Conservation (phyloP, 495 filamentous ascomycete genomes). For the Gamarada debralockiae region DNA sequence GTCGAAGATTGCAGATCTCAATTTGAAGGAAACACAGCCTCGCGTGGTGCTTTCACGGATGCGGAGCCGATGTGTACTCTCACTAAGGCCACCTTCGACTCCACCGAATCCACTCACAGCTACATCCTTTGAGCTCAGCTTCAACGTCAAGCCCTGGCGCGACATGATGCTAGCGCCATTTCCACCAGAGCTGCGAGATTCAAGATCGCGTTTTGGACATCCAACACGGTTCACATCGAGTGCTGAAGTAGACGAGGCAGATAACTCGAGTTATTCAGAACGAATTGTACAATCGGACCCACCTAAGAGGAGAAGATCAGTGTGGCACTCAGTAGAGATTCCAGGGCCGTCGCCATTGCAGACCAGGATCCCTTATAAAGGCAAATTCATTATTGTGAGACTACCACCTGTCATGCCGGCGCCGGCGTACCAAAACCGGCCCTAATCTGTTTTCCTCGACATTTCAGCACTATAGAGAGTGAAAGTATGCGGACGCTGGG, state of each 20-base stretch:
- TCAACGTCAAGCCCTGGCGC: background rate
- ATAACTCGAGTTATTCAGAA: background rate
- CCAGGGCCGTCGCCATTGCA: background rate
- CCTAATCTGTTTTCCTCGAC: too few relatives aligned
- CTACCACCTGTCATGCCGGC: background rate
- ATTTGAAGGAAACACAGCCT: background rate
- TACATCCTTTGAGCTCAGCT: background rate
- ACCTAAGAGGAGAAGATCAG: background rate
- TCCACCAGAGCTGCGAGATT: background rate
- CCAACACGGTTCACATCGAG: background rate
- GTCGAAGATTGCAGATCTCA: background rate
- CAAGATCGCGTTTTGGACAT: background rate
- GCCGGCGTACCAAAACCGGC: too few relatives aligned
- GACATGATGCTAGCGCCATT: background rate
- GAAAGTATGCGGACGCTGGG: too few relatives aligned
- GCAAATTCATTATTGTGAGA: constrained; percentile 4
- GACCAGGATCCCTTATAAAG: constrained; percentile 2
- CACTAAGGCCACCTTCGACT: background rate
- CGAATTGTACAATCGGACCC: background rate
- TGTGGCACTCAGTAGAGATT: background rate
- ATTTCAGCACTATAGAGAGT: too few relatives aligned
- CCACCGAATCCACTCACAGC: background rate
- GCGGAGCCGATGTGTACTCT: background rate
- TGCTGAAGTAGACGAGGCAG: too few relatives aligned
- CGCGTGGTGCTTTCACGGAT: background rate